Percentiles rank a stretch among this genome's conserved stretches.
phyloP scores from a whole-genome alignment of 352 stramenopile genomes.

The Pythium inflatum region DNA sequence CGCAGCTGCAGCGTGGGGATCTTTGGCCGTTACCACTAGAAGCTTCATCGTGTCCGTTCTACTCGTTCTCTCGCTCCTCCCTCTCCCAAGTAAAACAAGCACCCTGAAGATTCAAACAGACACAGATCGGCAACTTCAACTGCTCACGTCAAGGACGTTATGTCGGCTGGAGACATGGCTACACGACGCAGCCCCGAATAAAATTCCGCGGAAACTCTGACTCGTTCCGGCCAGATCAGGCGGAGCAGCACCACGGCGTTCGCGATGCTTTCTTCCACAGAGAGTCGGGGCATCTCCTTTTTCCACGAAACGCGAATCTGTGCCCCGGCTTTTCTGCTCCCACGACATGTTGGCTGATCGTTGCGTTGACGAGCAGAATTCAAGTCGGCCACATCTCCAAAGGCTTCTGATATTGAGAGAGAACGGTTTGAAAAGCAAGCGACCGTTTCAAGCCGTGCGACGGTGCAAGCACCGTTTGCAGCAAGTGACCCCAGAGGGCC shows the following conservation, averaged over 20 bases:
- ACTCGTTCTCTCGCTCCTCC: neutral
- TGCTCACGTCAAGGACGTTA: neutral
- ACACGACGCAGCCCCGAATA: neutral
- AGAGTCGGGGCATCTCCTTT: neutral
- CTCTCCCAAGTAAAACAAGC: no score
- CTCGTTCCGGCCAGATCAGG: constrained; percentile 10
- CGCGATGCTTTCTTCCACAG: neutral
- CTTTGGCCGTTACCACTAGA: neutral
- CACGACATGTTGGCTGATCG: no score
- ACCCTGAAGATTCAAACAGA: no score
- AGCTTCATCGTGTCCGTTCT: neutral
- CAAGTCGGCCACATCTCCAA: no score
- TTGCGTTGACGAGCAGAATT: neutral
- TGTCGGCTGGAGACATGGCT: neutral
- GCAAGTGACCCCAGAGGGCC: no score
- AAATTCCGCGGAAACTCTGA: constrained; percentile 7
- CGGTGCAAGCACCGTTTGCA: neutral
- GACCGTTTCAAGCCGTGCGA: no score
- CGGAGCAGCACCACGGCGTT: neutral
- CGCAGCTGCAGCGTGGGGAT: neutral
- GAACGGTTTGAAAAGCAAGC: no score
- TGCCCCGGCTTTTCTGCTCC: no score
- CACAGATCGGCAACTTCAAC: neutral
- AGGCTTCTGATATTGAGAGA: no score
- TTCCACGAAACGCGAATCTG: neutral